Evolutionary conservation across 306 rosid species (phyloP), one percentile per base, ranked within the genome.

Genomic region (Hippophae tibetana): DNA sequence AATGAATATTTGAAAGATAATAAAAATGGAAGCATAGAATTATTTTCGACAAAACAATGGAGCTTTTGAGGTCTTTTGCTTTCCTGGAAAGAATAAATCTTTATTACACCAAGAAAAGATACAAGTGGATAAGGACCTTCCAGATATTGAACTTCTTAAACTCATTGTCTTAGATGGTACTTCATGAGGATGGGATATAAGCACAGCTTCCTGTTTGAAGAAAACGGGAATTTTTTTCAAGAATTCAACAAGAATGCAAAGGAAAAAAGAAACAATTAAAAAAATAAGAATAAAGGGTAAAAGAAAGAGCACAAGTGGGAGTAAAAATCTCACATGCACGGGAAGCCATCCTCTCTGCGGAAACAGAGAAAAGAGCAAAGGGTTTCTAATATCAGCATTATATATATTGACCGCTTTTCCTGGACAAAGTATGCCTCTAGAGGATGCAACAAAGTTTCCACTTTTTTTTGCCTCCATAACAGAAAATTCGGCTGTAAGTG

Each of bases 291-390:
- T 44, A 46, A 60, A 56, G 71, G 56, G 57, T 27, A 64, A 57
- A 59, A 58, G 13, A 42, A 18, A 12, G 13, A 10, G 53, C 42
- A 59, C 59, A 58, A 47, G 44, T 10, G 46, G 59, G 61, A 26
- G 52, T 3, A 7, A 42, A 45, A 55, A 43, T 64, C 77, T 64
- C 78, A 92, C 99, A 71, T 84, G 79, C 58, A 82, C 75, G 51
- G 99, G 96, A 46, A 88, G 80, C 99, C 99, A 92, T 68, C 95
- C 95, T 81, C 93, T 76, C 70, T 92, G 96, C 5, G 99, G 99
- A 74, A 92, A 72, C 71, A 92, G 72, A 23, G 99, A 88, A 57
- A 88, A 78, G 78, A 88, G 85, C 89, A 92, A 74, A 42, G 99
- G 95, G n/a, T 84, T 85, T 81, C 90, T 77, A 56, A 85, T 92